These are phyloP conservation scores for Purpureocillium lavendulum DNA, from an alignment of 2,329 filamentous ascomycete genomes.

Conservation along the genomic window DNA sequence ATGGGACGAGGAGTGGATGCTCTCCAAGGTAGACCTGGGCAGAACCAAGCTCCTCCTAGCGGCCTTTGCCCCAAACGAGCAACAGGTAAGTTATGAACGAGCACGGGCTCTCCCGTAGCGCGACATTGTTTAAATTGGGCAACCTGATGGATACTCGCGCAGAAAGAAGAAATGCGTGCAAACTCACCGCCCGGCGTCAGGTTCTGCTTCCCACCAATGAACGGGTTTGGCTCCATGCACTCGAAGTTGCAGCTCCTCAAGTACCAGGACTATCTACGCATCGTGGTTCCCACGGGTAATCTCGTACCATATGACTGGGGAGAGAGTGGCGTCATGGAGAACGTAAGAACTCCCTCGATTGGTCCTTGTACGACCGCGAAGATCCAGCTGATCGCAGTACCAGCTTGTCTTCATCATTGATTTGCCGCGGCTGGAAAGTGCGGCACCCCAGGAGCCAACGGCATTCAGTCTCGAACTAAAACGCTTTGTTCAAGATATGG, in stretches of 20 bases:
- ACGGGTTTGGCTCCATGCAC: slow-evolving; percentile 72
- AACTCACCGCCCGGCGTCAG: slow-evolving; percentile 48
- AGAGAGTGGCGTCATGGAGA: slow-evolving; percentile 76
- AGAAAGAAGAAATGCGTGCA: slow-evolving; percentile 37
- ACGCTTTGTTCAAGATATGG: slow-evolving; percentile 61
- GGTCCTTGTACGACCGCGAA: slow-evolving; percentile 6
- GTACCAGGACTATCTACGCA: slow-evolving; percentile 60
- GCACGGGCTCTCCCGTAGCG: too few relatives aligned
- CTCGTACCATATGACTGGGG: slow-evolving; percentile 85
- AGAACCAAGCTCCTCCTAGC: slow-evolving; percentile 56
- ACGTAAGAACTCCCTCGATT: slow-evolving; percentile 39
- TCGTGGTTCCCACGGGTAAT: slow-evolving; percentile 85
- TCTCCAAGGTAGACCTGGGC: slow-evolving; percentile 57
- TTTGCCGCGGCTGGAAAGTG: slow-evolving; percentile 53
- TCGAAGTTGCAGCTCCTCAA: slow-evolving; percentile 92
- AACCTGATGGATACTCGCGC: slow-evolving; percentile 10
- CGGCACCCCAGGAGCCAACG: slow-evolving; percentile 21
- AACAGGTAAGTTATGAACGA: slow-evolving; percentile 33
- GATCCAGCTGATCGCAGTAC: slow-evolving; percentile 9
- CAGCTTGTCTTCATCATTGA: slow-evolving; percentile 87
- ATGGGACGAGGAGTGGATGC: slow-evolving; percentile 74
- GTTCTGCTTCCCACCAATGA: slow-evolving; percentile 78
- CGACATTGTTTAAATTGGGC: not conserved
- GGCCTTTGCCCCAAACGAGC: slow-evolving; percentile 43
- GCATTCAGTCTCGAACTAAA: slow-evolving; percentile 62